phyloP scores from a whole-genome alignment of 208 protist species.

The Naegleria fowleri region DNA sequence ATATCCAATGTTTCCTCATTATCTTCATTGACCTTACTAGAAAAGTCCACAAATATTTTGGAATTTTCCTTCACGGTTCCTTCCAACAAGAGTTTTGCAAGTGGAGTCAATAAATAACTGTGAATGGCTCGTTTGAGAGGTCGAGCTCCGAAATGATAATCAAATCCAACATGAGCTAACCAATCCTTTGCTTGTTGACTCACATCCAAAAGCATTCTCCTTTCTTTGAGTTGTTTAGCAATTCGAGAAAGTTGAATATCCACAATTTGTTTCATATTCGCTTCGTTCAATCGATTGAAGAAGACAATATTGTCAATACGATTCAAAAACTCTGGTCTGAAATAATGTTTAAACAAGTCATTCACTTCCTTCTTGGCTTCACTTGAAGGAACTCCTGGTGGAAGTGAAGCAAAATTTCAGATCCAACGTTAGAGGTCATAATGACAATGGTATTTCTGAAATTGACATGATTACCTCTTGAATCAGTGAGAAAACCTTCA shows the following conservation, averaged over 20 bases:
- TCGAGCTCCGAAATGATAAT: constrained; percentile 85
- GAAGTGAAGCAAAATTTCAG: constrained; percentile 43
- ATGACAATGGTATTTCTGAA: constrained; percentile 77
- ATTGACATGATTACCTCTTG: constrained; percentile 64
- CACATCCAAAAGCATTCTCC: constrained; percentile 69
- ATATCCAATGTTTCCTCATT: not conserved
- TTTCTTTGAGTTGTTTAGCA: constrained; percentile 62
- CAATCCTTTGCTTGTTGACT: constrained; percentile 62
- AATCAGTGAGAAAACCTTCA: constrained; percentile 77
- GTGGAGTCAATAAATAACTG: constrained; percentile 77
- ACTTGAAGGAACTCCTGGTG: not conserved
- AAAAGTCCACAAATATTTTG: not conserved
- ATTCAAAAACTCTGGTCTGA: constrained; percentile 96
- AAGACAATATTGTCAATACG: constrained; percentile 94
- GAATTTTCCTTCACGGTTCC: constrained; percentile 68
- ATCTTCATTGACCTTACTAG: not conserved
- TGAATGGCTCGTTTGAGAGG: constrained; percentile 84
- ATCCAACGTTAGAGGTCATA: constrained; percentile 66
- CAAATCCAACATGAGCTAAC: constrained; percentile 74
- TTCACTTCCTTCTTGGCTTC: constrained; percentile 62
- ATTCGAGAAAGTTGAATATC: constrained; percentile 73
- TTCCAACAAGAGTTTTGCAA: constrained; percentile 75
- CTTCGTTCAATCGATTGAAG: constrained; percentile 79
- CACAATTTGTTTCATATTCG: constrained; percentile 77
- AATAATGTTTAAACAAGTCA: constrained; percentile 68